Base-by-base conservation (phyloP, 352 stramenopile genomes). In the Globisporangium radiosum region DNA sequence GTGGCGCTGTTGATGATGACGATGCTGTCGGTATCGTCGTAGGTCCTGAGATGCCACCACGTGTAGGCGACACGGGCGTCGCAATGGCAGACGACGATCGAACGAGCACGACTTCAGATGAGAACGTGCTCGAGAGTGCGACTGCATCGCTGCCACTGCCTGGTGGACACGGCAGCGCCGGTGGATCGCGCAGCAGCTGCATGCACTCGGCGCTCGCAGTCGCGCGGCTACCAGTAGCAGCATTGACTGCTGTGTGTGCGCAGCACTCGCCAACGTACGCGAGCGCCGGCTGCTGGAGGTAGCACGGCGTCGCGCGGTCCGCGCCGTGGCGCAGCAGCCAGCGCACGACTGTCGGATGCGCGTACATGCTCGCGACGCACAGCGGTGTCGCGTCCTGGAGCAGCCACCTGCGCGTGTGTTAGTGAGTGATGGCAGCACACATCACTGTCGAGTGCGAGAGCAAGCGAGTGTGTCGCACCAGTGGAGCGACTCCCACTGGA, bases 401-500 rank as follows among this genome's bases (percentile, higher is more conserved):
- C 65, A 88, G 81, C 81, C 81, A 90, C 74, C 74, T 79, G 53
- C 4, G 7, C 5, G 25, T 33, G 25, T 33, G 25, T 33, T 3
- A 33, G 25, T 33, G 25, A 33, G 25, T 71, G 19, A 73, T 75
- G 25, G 81, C 78, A 11, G 87, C 52, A 59, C 85, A 89, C n/a
- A 91, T 66, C 43, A 78, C 71, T 1, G 78, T 89, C 8, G 78
- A 76, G 14, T 78, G 65, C 43, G 78, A 65, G 25, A 88, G 63
- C 65, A 88, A 80, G 78, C 81, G 88, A 71, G 71, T 79, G 53
- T 3, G 7, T 7, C 52, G 11, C 38, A 80, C 81, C 81, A 90
- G 59, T 90, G 69, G 53, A 84, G 59, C 1, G 73, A 83, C 61
- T 90, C 81, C 72, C 76, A 88, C 52, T 89, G 71, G 47, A 89